Evolutionary conservation across 129 eudicot species (phyloP), one percentile per base, ranked within the genome.

Genomic region (Flaveria linearis): DNA sequence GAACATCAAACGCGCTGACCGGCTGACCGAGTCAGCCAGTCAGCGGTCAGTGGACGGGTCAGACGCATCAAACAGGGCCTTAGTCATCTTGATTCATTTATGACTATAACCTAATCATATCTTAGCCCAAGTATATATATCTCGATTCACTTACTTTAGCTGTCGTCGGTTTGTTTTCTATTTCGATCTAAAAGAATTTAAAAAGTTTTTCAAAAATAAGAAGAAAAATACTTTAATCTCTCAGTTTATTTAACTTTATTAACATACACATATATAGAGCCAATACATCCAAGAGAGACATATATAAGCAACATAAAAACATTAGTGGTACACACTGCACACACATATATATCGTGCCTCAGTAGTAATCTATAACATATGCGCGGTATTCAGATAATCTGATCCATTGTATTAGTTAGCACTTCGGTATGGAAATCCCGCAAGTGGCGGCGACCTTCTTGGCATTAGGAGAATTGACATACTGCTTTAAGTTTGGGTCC

Each of bases 371-470:
- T 47, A 23, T 65, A 75, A 4, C 22, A 50, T 50, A 2, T 6
- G 9, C 15, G 20, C 6, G 39, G 39, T 33, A 33, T 33, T 33
- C 7, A 33, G 7, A 33, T 33, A 33, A 33, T 33, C 39, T 33
- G 39, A 33, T 33, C 7, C 39, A 33, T 33, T 33, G 6, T 33
- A 33, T 33, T 5, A 33, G 26, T 23, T 77, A 86, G 56, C 87
- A 86, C 66, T 62, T 83, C 55, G 87, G 85, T 75, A 53, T 42
- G 20, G 90, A 70, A 64, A 83, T 83, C 5, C 77, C 78, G 43
- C 90, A 86, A 74, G 60, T 61, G 47, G 15, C 57, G 41, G 90
- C 58, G 23, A 86, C 84, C 82, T 78, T 86, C 74, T 58, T 75
- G 49, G 85, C 85, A 63, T 75, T 71, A 43, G 87, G 84, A 51